Evolutionary conservation across 805 yeast genomes (phyloP).

Genomic region (Saccharomycopsis lassenensis): DNA sequence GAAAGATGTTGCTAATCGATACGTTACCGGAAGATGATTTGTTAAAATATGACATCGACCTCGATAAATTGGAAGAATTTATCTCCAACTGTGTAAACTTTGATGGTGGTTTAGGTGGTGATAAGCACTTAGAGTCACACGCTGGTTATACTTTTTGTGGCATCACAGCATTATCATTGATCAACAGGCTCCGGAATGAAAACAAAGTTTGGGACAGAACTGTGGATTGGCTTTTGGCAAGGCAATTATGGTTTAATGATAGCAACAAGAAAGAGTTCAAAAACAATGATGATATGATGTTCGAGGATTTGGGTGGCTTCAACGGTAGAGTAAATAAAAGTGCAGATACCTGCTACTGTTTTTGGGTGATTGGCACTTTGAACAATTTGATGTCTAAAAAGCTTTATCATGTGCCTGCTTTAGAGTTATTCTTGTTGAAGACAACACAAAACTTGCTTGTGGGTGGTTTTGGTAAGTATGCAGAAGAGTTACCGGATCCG

Average conservation of each 20-base stretch:
- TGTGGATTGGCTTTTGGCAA: constrained; percentile 46
- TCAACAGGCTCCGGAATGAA: constrained; percentile 21
- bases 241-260: constrained; percentile 41
- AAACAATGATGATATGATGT: constrained; percentile 10
- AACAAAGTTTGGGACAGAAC: constrained; percentile 25
- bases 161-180: constrained; percentile 43
- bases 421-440: constrained; percentile 35
- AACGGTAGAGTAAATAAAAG: constrained; percentile 81
- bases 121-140: constrained; percentile 53
- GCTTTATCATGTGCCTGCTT: constrained; percentile 28
- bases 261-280: constrained; percentile 25
- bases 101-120: constrained; percentile 67
- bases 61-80: constrained; percentile 28
- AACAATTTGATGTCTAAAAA: constrained; percentile 27
- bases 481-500: constrained; percentile 56
- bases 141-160: constrained; percentile 86
- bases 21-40: constrained; percentile 21
- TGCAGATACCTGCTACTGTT: constrained; percentile 80
- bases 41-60: constrained; percentile 31
- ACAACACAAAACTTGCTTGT: constrained; percentile 48
- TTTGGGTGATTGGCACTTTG: constrained; percentile 67
- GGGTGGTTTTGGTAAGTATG: constrained; percentile 73
- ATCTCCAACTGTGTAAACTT: constrained; percentile 28
- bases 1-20: constrained; percentile 38
- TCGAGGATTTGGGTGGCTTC: constrained; percentile 60